phyloP scores from a whole-genome alignment of 768 basidiomycete genomes.

The Mycena venus region DNA sequence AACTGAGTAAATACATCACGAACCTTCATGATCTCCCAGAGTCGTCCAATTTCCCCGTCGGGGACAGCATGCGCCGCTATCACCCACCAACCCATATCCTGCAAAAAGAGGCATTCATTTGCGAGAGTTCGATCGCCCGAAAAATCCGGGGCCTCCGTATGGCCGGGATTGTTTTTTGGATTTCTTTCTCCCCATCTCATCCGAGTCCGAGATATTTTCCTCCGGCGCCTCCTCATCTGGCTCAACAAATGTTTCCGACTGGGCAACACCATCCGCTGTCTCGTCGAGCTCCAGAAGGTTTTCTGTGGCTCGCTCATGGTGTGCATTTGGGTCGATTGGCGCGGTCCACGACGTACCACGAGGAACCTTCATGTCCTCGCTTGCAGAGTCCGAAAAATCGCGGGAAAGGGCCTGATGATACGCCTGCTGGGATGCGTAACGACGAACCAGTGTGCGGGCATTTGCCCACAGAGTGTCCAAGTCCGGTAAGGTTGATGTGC shows the following conservation, averaged over 20 bases:
- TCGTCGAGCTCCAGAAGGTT: no score
- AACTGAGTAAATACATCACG: neutral
- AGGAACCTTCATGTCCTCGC: neutral
- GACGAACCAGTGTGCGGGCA: neutral
- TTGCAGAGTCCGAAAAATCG: neutral
- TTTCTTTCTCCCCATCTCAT: neutral
- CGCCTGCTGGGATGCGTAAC: neutral
- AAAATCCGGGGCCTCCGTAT: conserved; percentile 17
- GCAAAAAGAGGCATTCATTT: conserved; percentile 11
- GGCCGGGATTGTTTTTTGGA: neutral
- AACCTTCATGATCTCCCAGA: conserved; percentile 23
- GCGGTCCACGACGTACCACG: neutral
- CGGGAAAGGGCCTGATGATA: neutral
- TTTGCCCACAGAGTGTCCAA: neutral
- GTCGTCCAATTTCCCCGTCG: conserved; percentile 4
- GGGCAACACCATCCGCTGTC: no score
- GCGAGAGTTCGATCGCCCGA: conserved; percentile 26
- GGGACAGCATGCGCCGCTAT: conserved; percentile 20
- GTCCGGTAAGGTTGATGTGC: neutral
- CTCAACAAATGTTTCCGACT: neutral
- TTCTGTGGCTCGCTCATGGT: no score
- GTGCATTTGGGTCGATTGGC: neutral
- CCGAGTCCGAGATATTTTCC: neutral
- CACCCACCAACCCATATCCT: conserved; percentile 21
- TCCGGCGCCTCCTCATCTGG: conserved; percentile 1